Evolutionary conservation across 2,329 filamentous ascomycete species (phyloP).

Genomic region (Aphanoascus verrucosus): DNA sequence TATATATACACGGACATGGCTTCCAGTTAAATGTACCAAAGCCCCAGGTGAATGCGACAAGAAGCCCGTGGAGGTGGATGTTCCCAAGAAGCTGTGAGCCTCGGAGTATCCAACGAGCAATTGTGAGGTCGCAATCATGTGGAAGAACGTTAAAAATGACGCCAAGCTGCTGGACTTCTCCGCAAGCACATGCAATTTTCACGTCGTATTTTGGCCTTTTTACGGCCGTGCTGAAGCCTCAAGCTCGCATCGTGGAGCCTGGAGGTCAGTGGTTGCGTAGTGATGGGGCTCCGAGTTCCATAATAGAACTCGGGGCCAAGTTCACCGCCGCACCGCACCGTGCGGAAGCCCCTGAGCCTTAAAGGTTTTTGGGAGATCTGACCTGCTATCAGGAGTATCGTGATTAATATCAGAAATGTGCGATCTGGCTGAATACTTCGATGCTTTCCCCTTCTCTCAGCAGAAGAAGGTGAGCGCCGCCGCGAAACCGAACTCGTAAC

Average conservation of each 20-base stretch:
- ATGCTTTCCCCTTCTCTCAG: no score
- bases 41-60: background rate
- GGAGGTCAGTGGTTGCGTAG: no score
- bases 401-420: no score
- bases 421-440: no score
- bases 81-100: background rate
- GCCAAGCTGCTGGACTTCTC: background rate
- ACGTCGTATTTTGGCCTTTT: background rate
- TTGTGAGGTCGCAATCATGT: conserved; percentile 3
- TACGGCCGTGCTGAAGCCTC: background rate
- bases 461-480: background rate
- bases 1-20: background rate
- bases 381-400: no score
- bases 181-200: conserved; percentile 5
- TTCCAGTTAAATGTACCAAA: background rate
- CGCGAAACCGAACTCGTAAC: background rate
- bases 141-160: background rate
- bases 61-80: background rate
- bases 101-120: background rate
- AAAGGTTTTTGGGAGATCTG: no score
- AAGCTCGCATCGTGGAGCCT: background rate
- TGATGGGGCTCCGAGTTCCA: no score
- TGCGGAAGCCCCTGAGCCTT: no score
- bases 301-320: no score
- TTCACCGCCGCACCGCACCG: no score